phyloP scores from a whole-genome alignment of 345 rosid species.

The Eucalyptus cladocalyx region DNA sequence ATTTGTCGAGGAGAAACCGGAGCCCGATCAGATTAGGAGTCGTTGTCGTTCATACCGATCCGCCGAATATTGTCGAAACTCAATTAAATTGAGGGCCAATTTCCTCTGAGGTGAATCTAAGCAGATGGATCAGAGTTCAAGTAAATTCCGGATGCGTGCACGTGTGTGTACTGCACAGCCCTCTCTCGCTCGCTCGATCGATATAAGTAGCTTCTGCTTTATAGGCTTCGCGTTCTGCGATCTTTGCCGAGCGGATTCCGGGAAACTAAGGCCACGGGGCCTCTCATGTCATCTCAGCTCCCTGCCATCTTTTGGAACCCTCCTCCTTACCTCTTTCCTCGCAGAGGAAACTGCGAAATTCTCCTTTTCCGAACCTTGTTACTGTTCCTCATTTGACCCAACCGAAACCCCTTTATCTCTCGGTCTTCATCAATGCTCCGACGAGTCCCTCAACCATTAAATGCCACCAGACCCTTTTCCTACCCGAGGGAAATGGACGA shows the following conservation, averaged over 20 bases:
- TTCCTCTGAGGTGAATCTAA: neutral
- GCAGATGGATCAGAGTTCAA: neutral
- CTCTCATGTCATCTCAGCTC: neutral
- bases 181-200: neutral
- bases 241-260: neutral
- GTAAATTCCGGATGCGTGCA: neutral
- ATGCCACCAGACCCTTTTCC: neutral
- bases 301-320: neutral
- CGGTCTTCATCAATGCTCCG: neutral
- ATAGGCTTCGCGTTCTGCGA: neutral
- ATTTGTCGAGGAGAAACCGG: neutral
- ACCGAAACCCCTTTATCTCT: neutral
- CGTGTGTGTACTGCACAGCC: neutral
- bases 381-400: neutral
- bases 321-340: neutral
- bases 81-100: neutral
- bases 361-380: neutral
- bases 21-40: neutral
- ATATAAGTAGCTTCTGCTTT: neutral
- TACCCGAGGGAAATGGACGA: neutral
- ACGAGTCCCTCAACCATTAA: neutral
- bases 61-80: neutral
- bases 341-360: neutral
- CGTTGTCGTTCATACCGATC: neutral
- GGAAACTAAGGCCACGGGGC: neutral